Evolutionary conservation across 192 early-diverging fungal species (phyloP).

Genomic region (Podochytrium sp.): DNA sequence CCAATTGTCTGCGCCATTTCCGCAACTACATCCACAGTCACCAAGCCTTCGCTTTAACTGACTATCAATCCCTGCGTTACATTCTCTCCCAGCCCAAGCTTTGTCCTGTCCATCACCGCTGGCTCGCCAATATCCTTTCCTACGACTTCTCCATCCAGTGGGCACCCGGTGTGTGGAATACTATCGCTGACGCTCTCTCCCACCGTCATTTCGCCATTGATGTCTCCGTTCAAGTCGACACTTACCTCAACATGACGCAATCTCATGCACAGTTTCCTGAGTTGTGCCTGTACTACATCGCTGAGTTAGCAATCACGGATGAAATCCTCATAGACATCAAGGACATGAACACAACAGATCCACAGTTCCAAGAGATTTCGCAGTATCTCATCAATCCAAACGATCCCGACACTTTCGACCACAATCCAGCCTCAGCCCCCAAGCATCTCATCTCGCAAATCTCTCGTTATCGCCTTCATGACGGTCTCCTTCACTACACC

Average conservation of each 20-base stretch:
- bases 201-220: background rate
- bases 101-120: background rate
- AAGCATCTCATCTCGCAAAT: background rate
- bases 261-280: background rate
- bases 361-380: background rate
- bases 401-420: background rate
- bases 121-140: background rate
- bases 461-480: background rate
- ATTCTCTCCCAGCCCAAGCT: slow-evolving; percentile 9
- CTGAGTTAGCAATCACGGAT: background rate
- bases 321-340: background rate
- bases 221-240: background rate
- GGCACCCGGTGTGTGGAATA: slow-evolving; percentile 3
- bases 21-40: background rate
- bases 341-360: background rate
- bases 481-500: background rate
- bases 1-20: background rate
- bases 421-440: background rate
- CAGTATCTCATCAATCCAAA: slow-evolving; percentile 1
- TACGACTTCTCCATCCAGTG: slow-evolving; percentile 12
- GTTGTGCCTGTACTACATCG: too few relatives aligned
- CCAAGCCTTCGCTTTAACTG: slow-evolving; percentile 3
- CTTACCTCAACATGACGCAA: background rate
- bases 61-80: slow-evolving; percentile 3
- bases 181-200: background rate